A percentile compares a stretch with the other conserved stretches of the same genome.
phyloP scores from a whole-genome alignment of 2,329 filamentous ascomycete genomes.

The Paramyrothecium sp. region DNA sequence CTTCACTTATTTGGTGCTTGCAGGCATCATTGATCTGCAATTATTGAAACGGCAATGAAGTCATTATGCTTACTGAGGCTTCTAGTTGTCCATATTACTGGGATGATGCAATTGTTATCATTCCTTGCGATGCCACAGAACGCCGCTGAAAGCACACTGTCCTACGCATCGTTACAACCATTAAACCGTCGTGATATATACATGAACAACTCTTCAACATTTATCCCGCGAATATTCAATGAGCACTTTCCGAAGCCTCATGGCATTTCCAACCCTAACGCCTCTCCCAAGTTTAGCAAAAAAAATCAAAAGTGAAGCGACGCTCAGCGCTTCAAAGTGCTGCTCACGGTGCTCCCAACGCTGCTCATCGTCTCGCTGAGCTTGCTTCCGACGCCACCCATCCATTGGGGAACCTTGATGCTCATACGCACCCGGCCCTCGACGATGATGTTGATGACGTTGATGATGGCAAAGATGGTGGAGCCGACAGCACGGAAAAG shows the following conservation, averaged over 20 bases:
- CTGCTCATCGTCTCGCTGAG: slow-evolving; percentile 49
- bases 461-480: slow-evolving; percentile 79
- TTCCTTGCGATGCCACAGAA: too few relatives aligned
- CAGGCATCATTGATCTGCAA: too few relatives aligned
- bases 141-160: not conserved
- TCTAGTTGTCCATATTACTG: too few relatives aligned
- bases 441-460: slow-evolving; percentile 78
- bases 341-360: slow-evolving; percentile 36
- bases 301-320: not conserved
- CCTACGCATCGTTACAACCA: not conserved
- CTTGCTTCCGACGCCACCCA: slow-evolving; percentile 41
- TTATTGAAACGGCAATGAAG: too few relatives aligned
- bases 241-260: too few relatives aligned
- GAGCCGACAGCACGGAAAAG: slow-evolving; percentile 84
- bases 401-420: slow-evolving; percentile 53
- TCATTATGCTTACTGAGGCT: too few relatives aligned
- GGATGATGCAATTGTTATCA: too few relatives aligned
- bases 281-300: not conserved
- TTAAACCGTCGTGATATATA: not conserved
- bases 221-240: not conserved
- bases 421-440: slow-evolving; percentile 73
- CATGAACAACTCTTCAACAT: not conserved
- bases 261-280: not conserved
- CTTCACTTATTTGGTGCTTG: too few relatives aligned
- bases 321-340: not conserved